phyloP scores from a whole-genome alignment of 2,329 filamentous ascomycete genomes.

The Xylaria sp. region DNA sequence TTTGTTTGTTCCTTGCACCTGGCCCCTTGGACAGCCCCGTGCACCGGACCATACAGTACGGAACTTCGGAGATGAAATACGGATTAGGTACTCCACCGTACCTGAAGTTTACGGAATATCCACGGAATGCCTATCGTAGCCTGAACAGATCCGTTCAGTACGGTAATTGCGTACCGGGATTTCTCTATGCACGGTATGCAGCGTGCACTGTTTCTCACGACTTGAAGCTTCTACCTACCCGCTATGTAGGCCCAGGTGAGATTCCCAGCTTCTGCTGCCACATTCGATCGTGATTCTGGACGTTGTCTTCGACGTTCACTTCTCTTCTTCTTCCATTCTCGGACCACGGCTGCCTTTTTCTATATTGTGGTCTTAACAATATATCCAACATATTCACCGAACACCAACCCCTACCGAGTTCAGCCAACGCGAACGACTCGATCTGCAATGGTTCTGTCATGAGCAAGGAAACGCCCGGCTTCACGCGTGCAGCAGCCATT shows the following conservation, averaged over 20 bases:
- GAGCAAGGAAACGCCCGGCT: background rate
- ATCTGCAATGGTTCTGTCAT: slow-evolving; percentile 2
- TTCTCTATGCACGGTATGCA: background rate
- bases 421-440: background rate
- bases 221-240: background rate
- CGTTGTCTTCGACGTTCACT: background rate
- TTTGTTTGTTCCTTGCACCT: too few relatives aligned
- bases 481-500: background rate
- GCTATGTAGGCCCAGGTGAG: background rate
- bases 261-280: background rate
- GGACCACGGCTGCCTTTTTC: background rate
- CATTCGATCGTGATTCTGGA: background rate
- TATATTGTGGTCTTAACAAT: background rate
- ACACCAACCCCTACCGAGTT: background rate
- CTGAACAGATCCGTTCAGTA: too few relatives aligned
- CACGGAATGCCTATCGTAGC: too few relatives aligned
- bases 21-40: too few relatives aligned
- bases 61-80: too few relatives aligned
- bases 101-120: too few relatives aligned
- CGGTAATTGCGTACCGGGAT: too few relatives aligned
- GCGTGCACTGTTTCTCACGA: background rate
- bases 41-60: too few relatives aligned
- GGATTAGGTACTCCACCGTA: too few relatives aligned
- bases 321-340: background rate
- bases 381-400: too few relatives aligned